Conservation (phyloP, 257 asterid species). For the Nicotiana undulata region DNA sequence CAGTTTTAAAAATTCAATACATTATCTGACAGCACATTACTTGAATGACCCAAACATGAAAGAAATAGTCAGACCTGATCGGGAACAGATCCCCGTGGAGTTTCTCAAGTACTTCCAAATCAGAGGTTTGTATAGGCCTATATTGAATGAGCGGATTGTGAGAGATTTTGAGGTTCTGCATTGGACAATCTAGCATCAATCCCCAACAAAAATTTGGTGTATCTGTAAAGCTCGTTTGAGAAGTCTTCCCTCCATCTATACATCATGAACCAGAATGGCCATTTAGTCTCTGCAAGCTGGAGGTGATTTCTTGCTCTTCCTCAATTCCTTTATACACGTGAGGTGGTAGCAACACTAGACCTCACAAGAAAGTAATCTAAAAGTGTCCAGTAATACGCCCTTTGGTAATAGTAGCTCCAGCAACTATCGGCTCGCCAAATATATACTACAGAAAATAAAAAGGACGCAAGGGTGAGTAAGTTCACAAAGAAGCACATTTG, state of each 20-base stretch:
- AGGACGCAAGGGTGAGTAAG: background rate
- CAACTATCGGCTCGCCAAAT: background rate
- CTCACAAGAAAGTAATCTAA: background rate
- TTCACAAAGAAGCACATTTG: background rate
- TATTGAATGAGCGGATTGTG: conserved; percentile 50
- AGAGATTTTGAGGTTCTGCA: conserved; percentile 55
- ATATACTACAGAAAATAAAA: background rate
- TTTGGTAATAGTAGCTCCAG: background rate
- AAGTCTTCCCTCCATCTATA: conserved; percentile 55
- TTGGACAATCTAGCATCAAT: conserved; percentile 41
- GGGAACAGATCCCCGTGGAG: conserved; percentile 83
- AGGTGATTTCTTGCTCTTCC: background rate
- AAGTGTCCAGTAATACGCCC: background rate
- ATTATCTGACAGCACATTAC: background rate
- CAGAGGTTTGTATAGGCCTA: conserved; percentile 72
- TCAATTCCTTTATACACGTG: background rate
- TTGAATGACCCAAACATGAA: background rate
- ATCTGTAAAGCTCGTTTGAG: conserved; percentile 21
- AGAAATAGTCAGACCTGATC: conserved; percentile 53
- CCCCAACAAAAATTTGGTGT: conserved; percentile 48
- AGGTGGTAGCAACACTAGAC: background rate
- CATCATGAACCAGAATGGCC: conserved; percentile 43
- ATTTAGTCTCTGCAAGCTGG: conserved; percentile 31
- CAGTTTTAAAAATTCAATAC: background rate
- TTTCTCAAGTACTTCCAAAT: conserved; percentile 62